Evolutionary conservation across 2,329 filamentous ascomycete species (phyloP).

Genomic region (Calonectria pteridis): DNA sequence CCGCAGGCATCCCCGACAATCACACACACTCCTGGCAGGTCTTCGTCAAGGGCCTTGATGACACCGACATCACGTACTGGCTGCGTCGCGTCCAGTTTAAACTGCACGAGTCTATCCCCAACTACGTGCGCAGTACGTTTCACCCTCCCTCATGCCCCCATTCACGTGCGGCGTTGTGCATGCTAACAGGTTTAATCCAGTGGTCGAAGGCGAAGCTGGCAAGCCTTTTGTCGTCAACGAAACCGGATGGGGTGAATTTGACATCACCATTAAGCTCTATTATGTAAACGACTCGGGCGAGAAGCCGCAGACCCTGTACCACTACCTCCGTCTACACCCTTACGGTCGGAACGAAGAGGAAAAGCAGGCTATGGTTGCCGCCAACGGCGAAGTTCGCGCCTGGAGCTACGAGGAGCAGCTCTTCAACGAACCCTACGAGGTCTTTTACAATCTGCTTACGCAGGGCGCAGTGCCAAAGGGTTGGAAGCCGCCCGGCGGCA

Average conservation of each 20-base stretch:
- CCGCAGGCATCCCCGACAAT: constrained; percentile 81
- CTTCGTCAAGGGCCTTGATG: constrained; percentile 90
- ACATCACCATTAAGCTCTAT: constrained; percentile 94
- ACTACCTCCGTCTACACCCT: constrained; percentile 90
- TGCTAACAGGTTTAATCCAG: constrained; percentile 48
- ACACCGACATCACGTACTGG: constrained; percentile 94
- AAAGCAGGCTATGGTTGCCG: constrained; percentile 69
- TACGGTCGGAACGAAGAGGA: constrained; percentile 86
- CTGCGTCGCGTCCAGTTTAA: constrained; percentile 98
- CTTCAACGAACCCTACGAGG: constrained; percentile 96
- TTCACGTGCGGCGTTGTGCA: background rate
- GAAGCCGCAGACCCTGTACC: constrained; percentile 96
- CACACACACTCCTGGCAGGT: constrained; percentile 98
- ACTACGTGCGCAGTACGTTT: constrained; percentile 80
- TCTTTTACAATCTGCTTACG: constrained; percentile 90
- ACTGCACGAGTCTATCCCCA: constrained; percentile 95
- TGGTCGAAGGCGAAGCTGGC: constrained; percentile 78
- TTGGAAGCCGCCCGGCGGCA: constrained; percentile 62
- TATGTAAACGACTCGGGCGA: constrained; percentile 90
- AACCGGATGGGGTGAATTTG: constrained; percentile 98
- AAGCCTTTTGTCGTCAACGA: constrained; percentile 86
- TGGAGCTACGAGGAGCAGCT: constrained; percentile 95
- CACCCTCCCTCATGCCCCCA: background rate
- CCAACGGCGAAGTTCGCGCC: constrained; percentile 75
- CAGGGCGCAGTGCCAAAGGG: constrained; percentile 71